Percentiles rank a stretch among this genome's conserved stretches.
Evolutionary conservation across 164 flowering plant genomes (phyloP).

Genomic region (Magnolia kwangsiensis): DNA sequence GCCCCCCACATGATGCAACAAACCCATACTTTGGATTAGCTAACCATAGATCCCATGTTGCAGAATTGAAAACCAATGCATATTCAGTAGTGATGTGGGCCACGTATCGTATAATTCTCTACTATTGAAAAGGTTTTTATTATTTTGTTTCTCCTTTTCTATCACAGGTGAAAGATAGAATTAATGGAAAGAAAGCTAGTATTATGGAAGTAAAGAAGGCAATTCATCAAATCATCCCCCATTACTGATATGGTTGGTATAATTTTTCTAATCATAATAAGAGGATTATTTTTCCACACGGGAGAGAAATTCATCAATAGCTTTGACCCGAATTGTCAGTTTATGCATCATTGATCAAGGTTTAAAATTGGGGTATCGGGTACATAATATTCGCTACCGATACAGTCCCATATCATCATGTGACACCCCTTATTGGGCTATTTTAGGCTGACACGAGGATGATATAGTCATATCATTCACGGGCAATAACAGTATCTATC

Average conservation of each 20-base stretch:
- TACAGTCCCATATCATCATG: no score
- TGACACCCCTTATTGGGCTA: no score
- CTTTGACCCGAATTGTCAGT: neutral
- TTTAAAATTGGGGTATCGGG: no score
- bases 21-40: neutral
- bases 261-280: neutral
- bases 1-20: neutral
- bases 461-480: no score
- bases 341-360: neutral
- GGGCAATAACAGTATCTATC: no score
- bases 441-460: no score
- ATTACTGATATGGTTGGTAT: neutral
- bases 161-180: conserved; percentile 67
- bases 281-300: neutral
- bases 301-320: neutral
- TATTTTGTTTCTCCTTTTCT: neutral
- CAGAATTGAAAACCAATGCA: neutral
- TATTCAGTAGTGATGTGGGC: neutral
- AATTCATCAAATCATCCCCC: conserved; percentile 55
- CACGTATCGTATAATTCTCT: neutral
- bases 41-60: neutral
- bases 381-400: no score
- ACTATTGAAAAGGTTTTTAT: neutral
- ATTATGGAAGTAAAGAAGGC: conserved; percentile 80
- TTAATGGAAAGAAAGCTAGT: conserved; percentile 62